These are phyloP conservation scores for Moniliophthora roreri DNA, from an alignment of 1,284 basidiomycete species.

Conservation along the genomic window DNA sequence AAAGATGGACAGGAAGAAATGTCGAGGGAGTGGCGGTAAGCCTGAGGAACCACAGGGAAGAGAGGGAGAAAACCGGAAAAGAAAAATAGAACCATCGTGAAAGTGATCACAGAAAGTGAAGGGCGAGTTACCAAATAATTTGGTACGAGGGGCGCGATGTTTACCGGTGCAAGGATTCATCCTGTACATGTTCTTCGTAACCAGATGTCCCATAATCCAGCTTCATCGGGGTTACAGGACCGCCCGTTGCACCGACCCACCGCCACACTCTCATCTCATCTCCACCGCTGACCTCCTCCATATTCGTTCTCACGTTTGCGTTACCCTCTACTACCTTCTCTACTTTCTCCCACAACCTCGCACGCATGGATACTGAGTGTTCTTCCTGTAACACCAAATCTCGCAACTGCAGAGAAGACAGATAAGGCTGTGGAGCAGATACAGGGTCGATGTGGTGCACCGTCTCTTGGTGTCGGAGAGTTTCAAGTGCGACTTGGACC, in stretches of 20 bases:
- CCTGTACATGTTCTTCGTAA: neutral
- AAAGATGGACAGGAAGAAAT: neutral
- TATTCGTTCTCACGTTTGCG: conserved; percentile 87
- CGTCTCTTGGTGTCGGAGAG: conserved; percentile 84
- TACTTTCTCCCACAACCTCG: conserved; percentile 84
- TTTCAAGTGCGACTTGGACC: conserved; percentile 78
- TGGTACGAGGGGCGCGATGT: too few species aligned
- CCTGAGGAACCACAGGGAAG: too few species aligned
- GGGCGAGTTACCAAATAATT: too few species aligned
- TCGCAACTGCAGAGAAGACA: conserved; percentile 88
- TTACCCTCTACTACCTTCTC: conserved; percentile 90
- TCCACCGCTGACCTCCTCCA: conserved; percentile 89
- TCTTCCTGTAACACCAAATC: conserved; percentile 87
- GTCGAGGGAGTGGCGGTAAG: too few species aligned
- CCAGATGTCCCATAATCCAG: neutral
- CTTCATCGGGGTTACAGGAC: conserved; percentile 7
- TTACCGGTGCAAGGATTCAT: neutral
- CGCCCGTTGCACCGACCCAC: conserved; percentile 63
- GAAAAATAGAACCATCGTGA: too few species aligned
- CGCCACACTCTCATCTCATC: conserved; percentile 84
- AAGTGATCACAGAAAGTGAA: too few species aligned
- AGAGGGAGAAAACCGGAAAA: too few species aligned
- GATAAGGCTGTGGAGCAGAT: conserved; percentile 73
- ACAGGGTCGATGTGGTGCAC: conserved; percentile 86
- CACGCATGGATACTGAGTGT: conserved; percentile 68